Percentiles rank a stretch among this genome's conserved stretches.
Conservation (phyloP, 805 yeast species). For the Wickerhamiella lipophila region DNA sequence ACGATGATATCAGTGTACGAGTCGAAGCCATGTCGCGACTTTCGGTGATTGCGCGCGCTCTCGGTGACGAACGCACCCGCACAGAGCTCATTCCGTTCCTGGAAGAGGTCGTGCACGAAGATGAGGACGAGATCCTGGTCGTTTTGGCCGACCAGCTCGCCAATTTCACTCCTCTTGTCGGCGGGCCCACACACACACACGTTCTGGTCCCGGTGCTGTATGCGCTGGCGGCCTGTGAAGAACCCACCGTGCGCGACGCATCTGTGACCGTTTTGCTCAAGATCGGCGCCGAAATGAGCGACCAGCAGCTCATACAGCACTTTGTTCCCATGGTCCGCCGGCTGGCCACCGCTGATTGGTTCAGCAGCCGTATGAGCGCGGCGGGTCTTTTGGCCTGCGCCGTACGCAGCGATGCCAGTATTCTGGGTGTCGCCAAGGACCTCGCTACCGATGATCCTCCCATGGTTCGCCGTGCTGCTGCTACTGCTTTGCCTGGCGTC, state of each 20-base stretch:
- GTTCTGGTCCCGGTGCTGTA: constrained; percentile 55
- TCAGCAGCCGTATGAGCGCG: constrained; percentile 79
- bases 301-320: constrained; percentile 47
- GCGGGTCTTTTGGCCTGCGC: constrained; percentile 76
- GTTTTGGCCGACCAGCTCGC: constrained; percentile 87
- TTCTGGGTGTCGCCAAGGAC: constrained; percentile 55
- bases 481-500: constrained; percentile 63
- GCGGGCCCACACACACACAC: constrained; percentile 60
- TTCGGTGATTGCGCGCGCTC: constrained; percentile 86
- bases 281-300: constrained; percentile 48
- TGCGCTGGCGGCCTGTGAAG: constrained; percentile 81
- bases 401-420: constrained; percentile 29
- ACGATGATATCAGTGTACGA: constrained; percentile 87
- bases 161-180: constrained; percentile 74
- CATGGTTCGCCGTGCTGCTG: constrained; percentile 94
- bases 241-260: constrained; percentile 88
- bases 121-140: constrained; percentile 95
- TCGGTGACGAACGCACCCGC: constrained; percentile 88
- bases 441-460: constrained; percentile 87
- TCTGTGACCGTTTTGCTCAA: constrained; percentile 77
- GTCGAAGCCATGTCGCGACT: constrained; percentile 89
- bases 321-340: constrained; percentile 67
- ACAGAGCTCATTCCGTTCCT: constrained; percentile 81
- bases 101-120: constrained; percentile 58
- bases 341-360: constrained; percentile 85